phyloP scores from a whole-genome alignment of 768 basidiomycete genomes.

The Rickenella mellea region DNA sequence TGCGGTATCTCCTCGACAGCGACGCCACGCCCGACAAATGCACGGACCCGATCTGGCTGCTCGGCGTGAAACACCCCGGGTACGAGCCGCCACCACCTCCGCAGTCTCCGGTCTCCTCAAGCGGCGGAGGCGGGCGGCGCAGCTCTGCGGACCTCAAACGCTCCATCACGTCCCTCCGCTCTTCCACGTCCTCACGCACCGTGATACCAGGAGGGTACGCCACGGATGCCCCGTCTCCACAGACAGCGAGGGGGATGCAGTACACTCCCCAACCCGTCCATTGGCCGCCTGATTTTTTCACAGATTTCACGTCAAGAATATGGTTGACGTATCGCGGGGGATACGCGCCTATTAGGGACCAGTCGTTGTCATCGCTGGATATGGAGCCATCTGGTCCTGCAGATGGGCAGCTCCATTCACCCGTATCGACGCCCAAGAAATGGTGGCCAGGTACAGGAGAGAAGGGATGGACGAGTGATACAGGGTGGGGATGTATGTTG shows the following conservation, averaged over 20 bases:
- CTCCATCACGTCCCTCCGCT: constrained; percentile 5
- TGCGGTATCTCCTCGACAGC: constrained; percentile 84
- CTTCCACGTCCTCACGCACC: constrained; percentile 13
- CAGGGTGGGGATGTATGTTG: constrained; percentile 91
- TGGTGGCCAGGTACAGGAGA: constrained; percentile 62
- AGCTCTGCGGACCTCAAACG: constrained; percentile 1
- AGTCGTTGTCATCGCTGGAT: constrained; percentile 34
- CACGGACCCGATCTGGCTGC: constrained; percentile 77
- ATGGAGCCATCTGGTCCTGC: constrained; percentile 14
- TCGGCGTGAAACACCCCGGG: constrained; percentile 76
- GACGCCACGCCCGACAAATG: constrained; percentile 82
- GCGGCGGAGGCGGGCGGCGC: constrained; percentile 9
- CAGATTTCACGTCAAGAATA: constrained; percentile 79
- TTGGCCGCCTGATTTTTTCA: constrained; percentile 81
- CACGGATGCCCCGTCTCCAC: constrained; percentile 7
- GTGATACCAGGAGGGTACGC: constrained; percentile 2
- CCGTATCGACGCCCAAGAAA: constrained; percentile 22
- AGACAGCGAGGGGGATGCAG: constrained; percentile 12
- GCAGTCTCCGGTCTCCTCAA: constrained; percentile 13
- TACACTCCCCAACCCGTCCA: constrained; percentile 35
- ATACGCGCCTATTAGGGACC: constrained; percentile 73
- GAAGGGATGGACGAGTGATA: constrained; percentile 76
- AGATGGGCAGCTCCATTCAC: constrained; percentile 25
- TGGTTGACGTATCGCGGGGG: constrained; percentile 92
- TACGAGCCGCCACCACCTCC: constrained; percentile 38